phyloP scores from a whole-genome alignment of 441 rosid species.

The Populus hybrid region DNA sequence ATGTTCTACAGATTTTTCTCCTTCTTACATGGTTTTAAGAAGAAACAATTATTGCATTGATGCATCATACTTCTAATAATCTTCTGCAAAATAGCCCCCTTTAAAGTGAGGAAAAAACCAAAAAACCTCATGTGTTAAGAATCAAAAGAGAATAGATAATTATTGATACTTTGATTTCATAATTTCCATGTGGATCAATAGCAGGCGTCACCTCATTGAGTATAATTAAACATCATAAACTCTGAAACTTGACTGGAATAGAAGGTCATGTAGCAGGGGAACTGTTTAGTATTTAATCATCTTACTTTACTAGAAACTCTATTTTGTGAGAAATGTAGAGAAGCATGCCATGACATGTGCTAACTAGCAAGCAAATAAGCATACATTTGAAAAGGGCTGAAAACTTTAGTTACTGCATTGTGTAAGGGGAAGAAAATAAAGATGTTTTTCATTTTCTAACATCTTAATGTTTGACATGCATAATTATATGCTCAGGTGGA shows the following conservation, averaged over 20 bases:
- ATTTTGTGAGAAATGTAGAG: not conserved
- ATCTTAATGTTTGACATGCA: slow-evolving; percentile 7
- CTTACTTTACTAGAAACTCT: not conserved
- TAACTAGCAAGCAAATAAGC: not conserved
- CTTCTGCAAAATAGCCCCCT: not conserved
- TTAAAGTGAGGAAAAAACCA: not conserved
- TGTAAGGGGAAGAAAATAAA: not conserved
- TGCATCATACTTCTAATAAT: not conserved
- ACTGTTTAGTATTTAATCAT: not conserved
- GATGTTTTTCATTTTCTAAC: not conserved
- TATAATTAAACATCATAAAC: not conserved
- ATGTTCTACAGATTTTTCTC: not conserved
- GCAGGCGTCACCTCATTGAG: not conserved
- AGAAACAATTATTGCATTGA: not conserved
- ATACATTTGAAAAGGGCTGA: not conserved
- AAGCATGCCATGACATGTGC: not conserved
- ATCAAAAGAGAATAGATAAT: not conserved
- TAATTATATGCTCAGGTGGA: slow-evolving; percentile 57
- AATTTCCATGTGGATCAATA: not conserved
- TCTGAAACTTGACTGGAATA: not conserved
- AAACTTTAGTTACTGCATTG: not conserved
- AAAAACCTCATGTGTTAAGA: not conserved
- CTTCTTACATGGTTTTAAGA: not conserved
- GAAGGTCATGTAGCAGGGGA: not conserved
- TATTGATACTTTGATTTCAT: not conserved